Evolutionary conservation across 495 filamentous ascomycete genomes (phyloP).

Genomic region (Aspergillus nanangensis): DNA sequence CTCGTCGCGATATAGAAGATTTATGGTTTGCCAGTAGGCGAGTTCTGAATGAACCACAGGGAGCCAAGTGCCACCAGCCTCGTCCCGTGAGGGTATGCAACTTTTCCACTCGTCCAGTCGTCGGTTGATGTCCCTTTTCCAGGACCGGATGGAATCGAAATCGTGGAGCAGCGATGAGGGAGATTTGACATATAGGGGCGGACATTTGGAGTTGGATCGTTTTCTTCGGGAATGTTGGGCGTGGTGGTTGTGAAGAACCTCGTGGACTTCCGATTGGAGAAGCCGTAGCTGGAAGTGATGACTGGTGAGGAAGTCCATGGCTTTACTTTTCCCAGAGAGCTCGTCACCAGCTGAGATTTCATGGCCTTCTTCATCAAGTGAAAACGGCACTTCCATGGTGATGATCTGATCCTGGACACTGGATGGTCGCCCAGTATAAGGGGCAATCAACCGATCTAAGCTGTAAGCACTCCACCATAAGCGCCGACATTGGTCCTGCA

Average conservation of each 20-base stretch:
- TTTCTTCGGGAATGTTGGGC: background rate
- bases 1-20: conserved; percentile 87
- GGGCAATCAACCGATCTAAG: conserved; percentile 81
- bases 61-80: conserved; percentile 84
- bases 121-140: conserved; percentile 79
- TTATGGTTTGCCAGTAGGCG: conserved; percentile 93
- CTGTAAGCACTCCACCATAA: conserved; percentile 96
- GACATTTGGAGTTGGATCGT: background rate
- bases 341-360: background rate
- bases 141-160: conserved; percentile 72
- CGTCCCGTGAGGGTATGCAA: conserved; percentile 62
- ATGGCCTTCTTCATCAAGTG: background rate
- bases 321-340: conserved; percentile 64
- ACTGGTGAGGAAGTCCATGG: conserved; percentile 78
- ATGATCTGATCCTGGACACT: conserved; percentile 53
- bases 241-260: conserved; percentile 51
- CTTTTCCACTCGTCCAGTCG: conserved; percentile 81
- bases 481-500: conserved; percentile 75
- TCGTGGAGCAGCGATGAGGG: background rate
- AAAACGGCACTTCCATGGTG: background rate
- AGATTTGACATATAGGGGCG: background rate
- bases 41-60: conserved; percentile 77
- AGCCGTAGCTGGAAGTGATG: conserved; percentile 85
- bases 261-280: conserved; percentile 86
- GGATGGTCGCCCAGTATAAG: conserved; percentile 85